Evolutionary conservation across 768 basidiomycete genomes (phyloP), one percentile per base, ranked within the genome.

Genomic region (Lenzites betulinus): DNA sequence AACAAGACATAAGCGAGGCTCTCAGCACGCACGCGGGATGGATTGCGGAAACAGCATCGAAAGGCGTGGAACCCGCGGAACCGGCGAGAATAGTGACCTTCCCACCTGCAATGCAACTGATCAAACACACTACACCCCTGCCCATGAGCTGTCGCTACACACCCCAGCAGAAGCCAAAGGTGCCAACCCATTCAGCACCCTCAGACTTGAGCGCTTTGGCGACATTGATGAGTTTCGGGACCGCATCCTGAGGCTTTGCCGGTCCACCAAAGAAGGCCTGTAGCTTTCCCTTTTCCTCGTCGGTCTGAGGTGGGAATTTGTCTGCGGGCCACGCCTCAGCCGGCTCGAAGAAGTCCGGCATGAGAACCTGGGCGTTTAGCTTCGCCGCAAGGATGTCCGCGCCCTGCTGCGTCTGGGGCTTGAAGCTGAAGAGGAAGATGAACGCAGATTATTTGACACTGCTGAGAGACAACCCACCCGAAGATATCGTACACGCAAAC

Each of bases 341-440:
- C 9, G 80, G 80, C 64, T 83, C 80, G 70, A 87, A 86, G 66
- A 88, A 84, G 70, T 88, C 86, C 26, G 86, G 87, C 83, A 88
- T 85, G 69, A 83, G 79, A 38, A 89, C 83, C 25, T 77, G 81
- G 20, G 81, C 81, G 7, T 79, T 76, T 35, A 86, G 70, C 15
- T 79, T 70, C 7, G 76, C 73, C 0, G 84, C 83, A 54, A 88
- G 76, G 54, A 87, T 83, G 66, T 88, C 87, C 20, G 83, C 84
- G 33, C 85, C 86, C 69, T 87, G 83, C 67, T 83, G 81, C 3
- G 85, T 86, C 71, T 86, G 83, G 6, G 84, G 84, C 74, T 80
- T 86, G 75, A 77, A 83, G 15, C 81, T 83, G 54, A 6, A 30
- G 26, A 23, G 16, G 25, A 20, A 48, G 22, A 15, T 15, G 16